phyloP scores from a whole-genome alignment of 768 basidiomycete genomes.

The Coprinopsis marcescibilis region DNA sequence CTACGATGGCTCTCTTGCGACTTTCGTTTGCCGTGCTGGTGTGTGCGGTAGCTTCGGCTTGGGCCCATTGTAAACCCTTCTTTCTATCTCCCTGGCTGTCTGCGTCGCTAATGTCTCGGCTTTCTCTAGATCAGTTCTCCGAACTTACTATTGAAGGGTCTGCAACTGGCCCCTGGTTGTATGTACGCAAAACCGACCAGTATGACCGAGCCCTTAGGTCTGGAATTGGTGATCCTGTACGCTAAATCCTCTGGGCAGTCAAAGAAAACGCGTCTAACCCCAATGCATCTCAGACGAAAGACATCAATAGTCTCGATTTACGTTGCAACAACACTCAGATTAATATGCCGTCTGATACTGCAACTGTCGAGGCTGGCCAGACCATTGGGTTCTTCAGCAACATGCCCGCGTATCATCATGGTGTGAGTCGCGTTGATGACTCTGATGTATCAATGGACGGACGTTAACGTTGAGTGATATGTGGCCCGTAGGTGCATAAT shows the following conservation, averaged over 20 bases:
- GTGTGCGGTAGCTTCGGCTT: neutral
- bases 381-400: conserved; percentile 11
- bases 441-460: neutral
- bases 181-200: conserved; percentile 13
- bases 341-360: conserved; percentile 5
- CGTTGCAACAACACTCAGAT: conserved; percentile 13
- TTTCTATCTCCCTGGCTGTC: neutral
- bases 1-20: no score
- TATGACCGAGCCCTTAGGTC: neutral
- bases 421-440: conserved; percentile 6
- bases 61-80: neutral
- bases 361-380: conserved; percentile 11
- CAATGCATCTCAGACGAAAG: conserved; percentile 3
- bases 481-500: conserved; percentile 35
- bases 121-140: conserved; percentile 12
- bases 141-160: conserved; percentile 7
- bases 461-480: neutral
- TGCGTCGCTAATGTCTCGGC: neutral
- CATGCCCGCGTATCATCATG: conserved; percentile 13
- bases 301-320: conserved; percentile 13
- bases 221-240: conserved; percentile 1
- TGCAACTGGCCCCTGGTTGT: conserved; percentile 12
- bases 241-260: neutral
- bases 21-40: no score
- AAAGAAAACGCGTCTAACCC: no score